phyloP scores from a whole-genome alignment of 352 stramenopile genomes.

The Phytophthora hybrid region DNA sequence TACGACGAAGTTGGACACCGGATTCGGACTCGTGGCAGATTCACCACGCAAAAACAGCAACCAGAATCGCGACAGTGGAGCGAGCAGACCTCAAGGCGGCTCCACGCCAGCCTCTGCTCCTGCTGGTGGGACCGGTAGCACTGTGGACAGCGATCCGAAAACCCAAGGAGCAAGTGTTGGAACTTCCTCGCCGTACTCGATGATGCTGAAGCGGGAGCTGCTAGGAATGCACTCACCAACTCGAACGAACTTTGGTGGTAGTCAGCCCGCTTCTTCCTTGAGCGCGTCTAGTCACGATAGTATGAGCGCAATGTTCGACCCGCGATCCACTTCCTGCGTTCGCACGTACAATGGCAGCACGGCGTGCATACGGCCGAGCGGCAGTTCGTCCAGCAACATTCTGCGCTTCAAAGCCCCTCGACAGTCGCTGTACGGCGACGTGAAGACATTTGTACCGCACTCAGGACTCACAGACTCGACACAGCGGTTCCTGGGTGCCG shows the following conservation, averaged over 20 bases:
- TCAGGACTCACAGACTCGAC: slow-evolving; percentile 53
- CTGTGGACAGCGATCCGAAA: slow-evolving; percentile 32
- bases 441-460: slow-evolving; percentile 64
- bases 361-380: slow-evolving; percentile 39
- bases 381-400: slow-evolving; percentile 68
- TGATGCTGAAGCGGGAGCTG: slow-evolving; percentile 82
- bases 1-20: slow-evolving; percentile 78
- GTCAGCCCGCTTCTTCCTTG: slow-evolving; percentile 26
- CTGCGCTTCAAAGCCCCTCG: slow-evolving; percentile 77
- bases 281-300: slow-evolving; percentile 29
- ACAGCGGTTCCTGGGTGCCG: slow-evolving; percentile 35
- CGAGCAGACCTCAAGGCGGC: slow-evolving; percentile 11
- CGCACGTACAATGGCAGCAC: slow-evolving; percentile 43
- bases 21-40: slow-evolving; percentile 69
- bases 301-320: slow-evolving; percentile 42
- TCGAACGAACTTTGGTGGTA: slow-evolving; percentile 36
- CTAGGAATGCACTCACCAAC: slow-evolving; percentile 66
- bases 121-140: not conserved
- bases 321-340: slow-evolving; percentile 31
- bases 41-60: slow-evolving; percentile 45
- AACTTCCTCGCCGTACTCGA: slow-evolving; percentile 66
- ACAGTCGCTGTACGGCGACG: slow-evolving; percentile 62
- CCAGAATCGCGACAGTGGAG: slow-evolving; percentile 29
- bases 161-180: slow-evolving; percentile 10
- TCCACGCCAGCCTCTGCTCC: slow-evolving; percentile 6